phyloP scores from a whole-genome alignment of 2,329 filamentous ascomycete species.

The Chaetomiaceae sp. region DNA sequence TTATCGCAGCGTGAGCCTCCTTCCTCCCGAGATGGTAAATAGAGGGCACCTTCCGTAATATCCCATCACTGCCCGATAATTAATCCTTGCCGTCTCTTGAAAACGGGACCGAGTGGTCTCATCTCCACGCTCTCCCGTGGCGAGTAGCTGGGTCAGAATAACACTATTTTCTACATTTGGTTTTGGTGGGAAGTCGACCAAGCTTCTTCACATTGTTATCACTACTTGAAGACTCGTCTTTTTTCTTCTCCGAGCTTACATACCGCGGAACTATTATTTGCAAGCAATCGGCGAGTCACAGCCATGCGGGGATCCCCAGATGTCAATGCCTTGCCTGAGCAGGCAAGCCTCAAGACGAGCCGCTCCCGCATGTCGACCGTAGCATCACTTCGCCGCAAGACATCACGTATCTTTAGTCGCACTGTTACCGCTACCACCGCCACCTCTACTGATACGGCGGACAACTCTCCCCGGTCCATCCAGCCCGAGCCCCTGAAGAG shows the following conservation, averaged over 20 bases:
- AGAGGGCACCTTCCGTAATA: too few species aligned
- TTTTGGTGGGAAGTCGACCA: neutral
- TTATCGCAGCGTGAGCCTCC: too few species aligned
- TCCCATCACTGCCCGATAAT: too few species aligned
- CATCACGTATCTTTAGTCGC: slow-evolving; percentile 8
- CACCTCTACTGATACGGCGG: neutral
- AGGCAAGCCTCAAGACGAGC: slow-evolving; percentile 2
- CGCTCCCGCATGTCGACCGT: neutral
- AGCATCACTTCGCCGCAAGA: slow-evolving; percentile 5
- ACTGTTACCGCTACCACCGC: neutral
- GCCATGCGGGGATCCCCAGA: neutral
- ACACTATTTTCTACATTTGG: neutral
- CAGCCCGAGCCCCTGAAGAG: neutral
- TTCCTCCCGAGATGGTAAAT: too few species aligned
- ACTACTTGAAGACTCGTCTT: neutral
- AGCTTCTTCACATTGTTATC: neutral
- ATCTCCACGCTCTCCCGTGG: neutral
- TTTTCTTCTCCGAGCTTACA: neutral
- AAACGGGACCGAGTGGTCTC: too few species aligned
- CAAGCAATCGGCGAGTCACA: neutral
- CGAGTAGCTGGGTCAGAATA: neutral
- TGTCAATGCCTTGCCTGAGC: neutral
- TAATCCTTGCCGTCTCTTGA: too few species aligned
- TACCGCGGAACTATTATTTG: neutral
- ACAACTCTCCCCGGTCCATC: neutral